Base-by-base conservation (phyloP, 257 asterid species). In the Solanum piurae region DNA sequence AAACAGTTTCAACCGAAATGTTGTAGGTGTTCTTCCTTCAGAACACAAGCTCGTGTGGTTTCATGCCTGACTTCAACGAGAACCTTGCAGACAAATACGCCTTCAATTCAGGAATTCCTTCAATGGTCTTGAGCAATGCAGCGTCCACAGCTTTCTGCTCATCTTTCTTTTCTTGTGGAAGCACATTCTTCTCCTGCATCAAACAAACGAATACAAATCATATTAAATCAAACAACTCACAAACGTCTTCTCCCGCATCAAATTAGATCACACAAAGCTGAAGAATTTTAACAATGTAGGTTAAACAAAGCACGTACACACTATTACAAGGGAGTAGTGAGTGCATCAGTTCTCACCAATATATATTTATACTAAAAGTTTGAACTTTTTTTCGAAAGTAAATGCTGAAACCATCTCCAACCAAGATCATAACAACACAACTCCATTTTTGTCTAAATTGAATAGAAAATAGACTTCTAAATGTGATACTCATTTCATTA, bases 31-130 rank as follows among this genome's bases (percentile, higher is more conserved):
- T 52, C 10, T 72, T 86, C 71, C 55, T 80, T 88, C 89, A 91
- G 44, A 84, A 91, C 46, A 89, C 90, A 49, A 91, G 83, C 36
- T 89, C 93, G 49, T 91, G 93, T 55, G 93, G 91, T 73, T 91
- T 91, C 93, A 91, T 79, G 88, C 91, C 91, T n/a, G 90, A 86
- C 87, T 87, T 89, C 20, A 91, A 86, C 16, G 93, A 91, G 77
- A 91, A 91, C 66, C 93, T 89, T 27, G 93, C 93, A 7, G 88
- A 90, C 91, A 91, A 72, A 82, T 91, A 91, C 36, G 87, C 60
- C 87, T 86, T 91, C 86, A 91, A 76, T 16, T 89, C 93, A 4
- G 89, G 90, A 29, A 89, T 89, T 31, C 90, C 37, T 23, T 89
- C 91, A 2, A 89, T 76, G 9, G 90, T 77, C 85, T 91, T 89